Base-by-base conservation (phyloP, 345 rosid genomes). In the Noccaea caerulescens region DNA sequence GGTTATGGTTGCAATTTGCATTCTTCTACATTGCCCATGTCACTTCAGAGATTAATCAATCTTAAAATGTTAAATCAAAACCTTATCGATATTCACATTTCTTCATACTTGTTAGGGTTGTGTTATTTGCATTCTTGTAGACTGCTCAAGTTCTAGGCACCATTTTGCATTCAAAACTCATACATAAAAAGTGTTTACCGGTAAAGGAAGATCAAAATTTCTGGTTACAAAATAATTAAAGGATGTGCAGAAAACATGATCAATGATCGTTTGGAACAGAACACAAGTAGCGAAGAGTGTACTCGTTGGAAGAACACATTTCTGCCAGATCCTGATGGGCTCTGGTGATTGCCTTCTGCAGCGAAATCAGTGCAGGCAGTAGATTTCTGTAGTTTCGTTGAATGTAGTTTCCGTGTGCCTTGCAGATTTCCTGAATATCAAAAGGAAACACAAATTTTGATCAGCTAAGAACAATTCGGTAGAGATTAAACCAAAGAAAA, bases 321-420 rank as follows among this genome's bases (percentile, higher is more conserved):
- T 91, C 99, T 18, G 93, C 87, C 69, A 94, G 73, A 76, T 94
- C 98, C 80, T 89, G 98, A 75, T 94, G 99, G 27, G 82, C 82
- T 76, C 91, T 85, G 23, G 96, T 86, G 46, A 91, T 81, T 7
- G 89, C 91, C 84, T 91, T 94, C 75, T 91, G 97, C 80, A 88
- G 77, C 42, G 90, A 86, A 80, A 87, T 87, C 63, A 91, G 72
- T 50, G 93, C 82, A 16, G 99, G 98, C 68, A 91, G 88, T 57
- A 94, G 79, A 54, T 74, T 81, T 74, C 95, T 86, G 51, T 88
- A 89, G 71, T 85, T 89, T 72, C 89, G 93, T 56, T 89, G 92
- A 55, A 94, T 89, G 13, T 82, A 76, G 76, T 73, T 89, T 34
- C 97, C 96, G n/a, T 91, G 99, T 63, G 76, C 82, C 78, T 84